Base-by-base conservation (phyloP, 2,329 filamentous ascomycete genomes). In the Chaetothyriales sp. region DNA sequence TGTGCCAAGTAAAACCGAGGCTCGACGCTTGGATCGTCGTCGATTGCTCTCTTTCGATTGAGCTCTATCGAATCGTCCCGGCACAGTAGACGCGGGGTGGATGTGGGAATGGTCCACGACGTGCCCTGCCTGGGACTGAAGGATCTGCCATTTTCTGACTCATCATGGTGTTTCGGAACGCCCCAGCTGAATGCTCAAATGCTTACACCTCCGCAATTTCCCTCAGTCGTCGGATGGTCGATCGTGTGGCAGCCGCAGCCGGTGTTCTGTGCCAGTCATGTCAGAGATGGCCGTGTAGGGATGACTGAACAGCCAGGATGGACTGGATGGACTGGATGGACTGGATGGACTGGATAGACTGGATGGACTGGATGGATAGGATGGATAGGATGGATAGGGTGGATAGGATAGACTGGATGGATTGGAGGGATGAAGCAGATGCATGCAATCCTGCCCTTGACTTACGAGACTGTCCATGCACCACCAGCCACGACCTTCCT, bases 401-500 rank as follows among this genome's bases (percentile, higher is more conserved):
- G n/a, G n/a, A n/a, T n/a, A 6, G n/a, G n/a, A n/a, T n/a, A n/a
- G 22, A 6, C 22, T 25, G 22, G 6, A 25, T 25, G 22, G 22
- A n/a, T n/a, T n/a, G 8, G n/a, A 4, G 43, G 18, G 43, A n/a
- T 2, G 20, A n/a, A 43, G 33, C 47, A 25, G 10, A 10, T 37
- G 8, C 15, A 40, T 6, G 28, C n/a, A 9, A 40, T 51, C 49
- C 44, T 44, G 44, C 52, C 25, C 50, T 57, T 55, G 60, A 92
- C 89, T 77, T 88, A 95, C 90, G 92, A 85, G 72, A 97, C 85
- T 67, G 82, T 85, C 81, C 94, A 97, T 69, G 90, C 92, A 76
- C 90, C 87, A 73, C 87, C 87, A 66, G 87, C 90, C 64, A 90
- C 80, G 68, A 83, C 87, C 85, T 95, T 95, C 73, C 86, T 83